Conservation (phyloP, 192 early-diverging fungal species). For the Coemansia sp. region DNA sequence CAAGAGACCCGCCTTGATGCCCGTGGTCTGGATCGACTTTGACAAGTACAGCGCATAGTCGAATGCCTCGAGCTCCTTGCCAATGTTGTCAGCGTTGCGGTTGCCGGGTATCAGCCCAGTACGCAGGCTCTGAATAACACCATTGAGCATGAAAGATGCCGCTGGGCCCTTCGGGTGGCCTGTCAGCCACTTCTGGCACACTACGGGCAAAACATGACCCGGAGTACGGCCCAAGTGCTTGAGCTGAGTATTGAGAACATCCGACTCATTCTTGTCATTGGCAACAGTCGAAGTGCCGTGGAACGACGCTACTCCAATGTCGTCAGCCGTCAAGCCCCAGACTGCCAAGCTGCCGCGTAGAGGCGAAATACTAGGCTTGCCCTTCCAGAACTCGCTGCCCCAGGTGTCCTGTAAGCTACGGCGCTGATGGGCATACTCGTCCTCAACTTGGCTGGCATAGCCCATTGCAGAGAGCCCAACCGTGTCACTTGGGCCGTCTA, state of each 20-base stretch:
- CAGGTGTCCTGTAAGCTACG: constrained; percentile 68
- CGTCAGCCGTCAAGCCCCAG: constrained; percentile 87
- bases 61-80: constrained; percentile 64
- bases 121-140: constrained; percentile 77
- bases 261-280: constrained; percentile 95
- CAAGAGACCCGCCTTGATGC: constrained; percentile 84
- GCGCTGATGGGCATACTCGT: constrained; percentile 62
- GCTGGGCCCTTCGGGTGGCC: constrained; percentile 89
- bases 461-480: constrained; percentile 7
- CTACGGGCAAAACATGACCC: constrained; percentile 78
- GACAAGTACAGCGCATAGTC: constrained; percentile 75
- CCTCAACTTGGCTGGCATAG: constrained; percentile 56
- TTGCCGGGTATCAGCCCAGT: constrained; percentile 90
- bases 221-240: constrained; percentile 81
- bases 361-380: constrained; percentile 72
- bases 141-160: constrained; percentile 93
- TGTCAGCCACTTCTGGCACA: constrained; percentile 93
- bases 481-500: neutral
- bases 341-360: constrained; percentile 82
- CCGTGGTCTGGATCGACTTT: constrained; percentile 72
- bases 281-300: constrained; percentile 93
- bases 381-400: constrained; percentile 79
- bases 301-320: constrained; percentile 92
- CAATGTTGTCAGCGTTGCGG: constrained; percentile 64
- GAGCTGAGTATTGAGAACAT: constrained; percentile 82